Conservation (phyloP, 1,139 yeast genomes). For the Kodamaea ohmeri region DNA sequence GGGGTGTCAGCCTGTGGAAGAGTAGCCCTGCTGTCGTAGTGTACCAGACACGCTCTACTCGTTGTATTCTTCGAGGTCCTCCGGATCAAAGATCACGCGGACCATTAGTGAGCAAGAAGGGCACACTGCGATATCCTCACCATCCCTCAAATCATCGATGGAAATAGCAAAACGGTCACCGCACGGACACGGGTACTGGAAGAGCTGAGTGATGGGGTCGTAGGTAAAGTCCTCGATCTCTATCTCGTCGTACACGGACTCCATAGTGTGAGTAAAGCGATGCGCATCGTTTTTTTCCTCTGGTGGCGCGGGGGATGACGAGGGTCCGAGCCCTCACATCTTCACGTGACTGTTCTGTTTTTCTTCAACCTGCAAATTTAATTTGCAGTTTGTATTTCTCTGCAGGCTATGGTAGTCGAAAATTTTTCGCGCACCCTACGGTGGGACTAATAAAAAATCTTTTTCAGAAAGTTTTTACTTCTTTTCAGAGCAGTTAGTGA, state of each 20-base stretch:
- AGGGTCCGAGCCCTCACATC: constrained; percentile 13
- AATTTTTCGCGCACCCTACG: constrained; percentile 9
- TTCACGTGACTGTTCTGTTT: neutral
- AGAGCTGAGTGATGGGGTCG: constrained; percentile 74
- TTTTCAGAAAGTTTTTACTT: constrained; percentile 15
- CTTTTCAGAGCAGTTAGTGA: constrained; percentile 17
- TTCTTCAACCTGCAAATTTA: neutral
- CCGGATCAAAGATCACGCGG: constrained; percentile 77
- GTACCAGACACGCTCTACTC: constrained; percentile 6
- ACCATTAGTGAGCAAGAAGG: constrained; percentile 96
- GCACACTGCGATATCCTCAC: constrained; percentile 92
- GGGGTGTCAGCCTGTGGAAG: no score
- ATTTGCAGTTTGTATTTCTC: constrained; percentile 7
- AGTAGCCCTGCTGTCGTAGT: no score
- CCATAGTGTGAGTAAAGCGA: constrained; percentile 26
- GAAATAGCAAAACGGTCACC: constrained; percentile 91
- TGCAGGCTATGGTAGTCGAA: constrained; percentile 8
- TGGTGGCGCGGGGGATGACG: no score
- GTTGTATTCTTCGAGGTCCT: constrained; percentile 38
- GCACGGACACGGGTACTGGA: constrained; percentile 97
- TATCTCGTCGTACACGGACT: constrained; percentile 82
- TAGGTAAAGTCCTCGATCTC: constrained; percentile 96
- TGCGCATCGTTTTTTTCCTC: constrained; percentile 1
- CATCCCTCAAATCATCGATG: constrained; percentile 83
- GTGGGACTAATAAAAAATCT: constrained; percentile 10